These are phyloP conservation scores for Pseudocercospora macadamiae DNA, from an alignment of 2,329 filamentous ascomycete species.

Conservation along the genomic window DNA sequence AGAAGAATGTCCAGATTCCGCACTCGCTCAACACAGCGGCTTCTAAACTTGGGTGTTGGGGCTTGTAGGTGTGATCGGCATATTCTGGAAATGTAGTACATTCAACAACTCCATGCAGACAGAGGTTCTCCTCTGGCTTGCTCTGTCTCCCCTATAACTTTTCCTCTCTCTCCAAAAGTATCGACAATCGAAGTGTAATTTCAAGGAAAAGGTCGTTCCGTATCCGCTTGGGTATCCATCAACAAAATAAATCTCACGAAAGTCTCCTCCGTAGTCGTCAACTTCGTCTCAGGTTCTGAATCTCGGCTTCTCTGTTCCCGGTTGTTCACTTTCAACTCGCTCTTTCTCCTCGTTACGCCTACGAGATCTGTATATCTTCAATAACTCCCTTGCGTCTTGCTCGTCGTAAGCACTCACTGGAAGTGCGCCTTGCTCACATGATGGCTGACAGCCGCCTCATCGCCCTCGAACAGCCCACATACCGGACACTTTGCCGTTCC, in stretches of 20 bases:
- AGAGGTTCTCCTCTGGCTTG: neutral
- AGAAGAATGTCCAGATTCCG: too few species aligned
- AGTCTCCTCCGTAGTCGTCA: neutral
- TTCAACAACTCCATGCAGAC: too few species aligned
- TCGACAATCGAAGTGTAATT: neutral
- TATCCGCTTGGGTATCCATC: conserved; percentile 8
- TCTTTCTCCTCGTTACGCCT: too few species aligned
- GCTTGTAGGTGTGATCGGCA: too few species aligned
- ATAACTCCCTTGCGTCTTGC: too few species aligned
- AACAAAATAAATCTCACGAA: neutral
- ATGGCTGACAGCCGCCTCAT: conserved; percentile 39
- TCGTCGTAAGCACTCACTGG: too few species aligned
- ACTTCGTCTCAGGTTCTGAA: neutral
- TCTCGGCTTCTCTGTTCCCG: neutral
- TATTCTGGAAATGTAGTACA: too few species aligned
- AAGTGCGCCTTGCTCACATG: conserved; percentile 38
- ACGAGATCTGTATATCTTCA: too few species aligned
- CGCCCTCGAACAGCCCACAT: conserved; percentile 38
- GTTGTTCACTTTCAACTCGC: too few species aligned
- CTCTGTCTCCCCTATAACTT: neutral
- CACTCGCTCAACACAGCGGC: too few species aligned
- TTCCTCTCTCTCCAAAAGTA: neutral
- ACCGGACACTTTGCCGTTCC: conserved; percentile 34
- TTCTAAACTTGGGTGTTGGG: too few species aligned
- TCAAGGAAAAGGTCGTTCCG: neutral